Conservation (phyloP, 1,139 yeast species). For the Saccharomycopsis hybrid region DNA sequence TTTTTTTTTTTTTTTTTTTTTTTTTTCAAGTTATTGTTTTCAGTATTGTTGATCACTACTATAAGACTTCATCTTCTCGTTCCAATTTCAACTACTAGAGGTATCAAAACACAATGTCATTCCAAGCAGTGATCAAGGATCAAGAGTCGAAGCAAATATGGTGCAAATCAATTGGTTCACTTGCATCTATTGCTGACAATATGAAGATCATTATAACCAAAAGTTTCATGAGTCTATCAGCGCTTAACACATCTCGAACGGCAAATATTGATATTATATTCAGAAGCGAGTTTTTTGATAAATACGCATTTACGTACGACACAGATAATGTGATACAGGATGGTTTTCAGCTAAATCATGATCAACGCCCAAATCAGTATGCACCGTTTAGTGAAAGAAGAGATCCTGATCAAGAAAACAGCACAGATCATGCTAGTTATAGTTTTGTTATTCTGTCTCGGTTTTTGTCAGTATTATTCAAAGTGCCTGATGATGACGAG, state of each 20-base stretch:
- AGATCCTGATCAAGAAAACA: neutral
- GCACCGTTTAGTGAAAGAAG: neutral
- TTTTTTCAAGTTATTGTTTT: no score
- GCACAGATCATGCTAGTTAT: neutral
- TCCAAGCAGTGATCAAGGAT: conserved; percentile 11
- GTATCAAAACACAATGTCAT: conserved; percentile 1
- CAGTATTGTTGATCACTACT: no score
- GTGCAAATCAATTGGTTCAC: conserved; percentile 14
- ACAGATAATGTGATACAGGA: neutral
- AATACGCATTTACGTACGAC: neutral
- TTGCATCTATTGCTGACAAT: conserved; percentile 14
- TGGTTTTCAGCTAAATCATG: neutral
- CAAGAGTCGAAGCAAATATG: conserved; percentile 14
- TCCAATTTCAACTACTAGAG: neutral
- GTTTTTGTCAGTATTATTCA: conserved; percentile 15
- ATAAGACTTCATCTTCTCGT: no score
- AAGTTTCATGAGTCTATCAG: conserved; percentile 8
- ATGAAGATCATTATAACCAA: conserved; percentile 8
- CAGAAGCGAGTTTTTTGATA: conserved; percentile 13
- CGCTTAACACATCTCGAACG: conserved; percentile 13
- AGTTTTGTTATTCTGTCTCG: conserved; percentile 17
- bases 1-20: no score
- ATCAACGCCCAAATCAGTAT: neutral
- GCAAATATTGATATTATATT: conserved; percentile 12
- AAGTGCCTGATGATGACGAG: conserved; percentile 8